Base-by-base conservation (phyloP, 148 eudicot species). In the Persicaria maculosa region DNA sequence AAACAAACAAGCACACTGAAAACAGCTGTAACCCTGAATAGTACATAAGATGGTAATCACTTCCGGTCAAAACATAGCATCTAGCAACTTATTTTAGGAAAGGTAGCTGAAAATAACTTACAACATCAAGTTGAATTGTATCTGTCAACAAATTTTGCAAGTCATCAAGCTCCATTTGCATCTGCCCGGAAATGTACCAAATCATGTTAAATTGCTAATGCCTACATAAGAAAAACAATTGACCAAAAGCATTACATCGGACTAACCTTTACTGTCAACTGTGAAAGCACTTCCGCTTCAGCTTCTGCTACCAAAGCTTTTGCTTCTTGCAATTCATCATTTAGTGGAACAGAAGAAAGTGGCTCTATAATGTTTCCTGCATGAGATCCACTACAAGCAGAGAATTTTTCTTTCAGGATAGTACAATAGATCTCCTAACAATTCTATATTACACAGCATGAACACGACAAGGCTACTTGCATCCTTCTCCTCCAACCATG, bases 251-350 rank as follows among this genome's bases (percentile, higher is more conserved):
- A 44, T 45, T 31, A 31, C 36, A 36, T 22, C 55, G 70, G 72
- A 67, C 47, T 36, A 81, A 95, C 98, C 98, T 92, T 92, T 73
- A 84, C 83, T 80, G 97, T 83, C 84, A 95, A 85, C 78, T 87
- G 85, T 44, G 86, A 82, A 76, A 95, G 93, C 83, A 95, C 91
- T 78, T 90, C 97, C 45, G 83, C 81, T 83, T 95, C 98, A 31
- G 98, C 97, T 79, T 89, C 87, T 12, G 86, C 83, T 40, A 88
- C 90, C 50, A 84, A 83, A 62, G 84, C 85, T 77, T 83, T 92
- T 72, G 98, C 98, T 85, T 84, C 88, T 74, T 87, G 86, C 84
- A 95, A 82, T 58, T 90, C 96, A 82, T 95, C 98, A 86, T 95
- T 95, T 50, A 95, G 72, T 48, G 93, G 93, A 76, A 95, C 90